These are phyloP conservation scores for Exserohilum turcica DNA, from an alignment of 2,329 filamentous ascomycete species.

Conservation along the genomic window DNA sequence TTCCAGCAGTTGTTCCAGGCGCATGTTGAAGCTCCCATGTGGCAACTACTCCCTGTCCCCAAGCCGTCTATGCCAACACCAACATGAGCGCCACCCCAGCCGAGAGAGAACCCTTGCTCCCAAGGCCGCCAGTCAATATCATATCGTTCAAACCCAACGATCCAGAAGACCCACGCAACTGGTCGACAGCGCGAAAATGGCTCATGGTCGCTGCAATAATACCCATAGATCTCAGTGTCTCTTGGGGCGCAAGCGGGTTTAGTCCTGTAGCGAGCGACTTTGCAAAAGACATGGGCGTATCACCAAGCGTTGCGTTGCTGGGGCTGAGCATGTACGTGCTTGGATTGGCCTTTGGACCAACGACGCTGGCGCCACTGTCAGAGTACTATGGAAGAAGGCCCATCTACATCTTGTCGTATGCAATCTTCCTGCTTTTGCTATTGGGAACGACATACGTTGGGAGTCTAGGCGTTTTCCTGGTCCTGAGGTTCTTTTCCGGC, in stretches of 20 bases:
- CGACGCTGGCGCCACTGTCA: constrained; percentile 43
- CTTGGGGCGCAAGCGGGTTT: constrained; percentile 56
- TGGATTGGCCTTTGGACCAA: constrained; percentile 51
- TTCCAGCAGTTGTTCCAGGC: background rate
- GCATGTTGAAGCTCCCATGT: background rate
- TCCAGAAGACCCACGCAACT: constrained; percentile 45
- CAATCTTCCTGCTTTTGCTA: constrained; percentile 51
- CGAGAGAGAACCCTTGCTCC: constrained; percentile 19
- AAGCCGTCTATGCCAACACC: background rate
- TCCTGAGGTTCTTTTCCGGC: constrained; percentile 53
- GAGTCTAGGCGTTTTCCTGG: constrained; percentile 50
- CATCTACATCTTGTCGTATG: constrained; percentile 53
- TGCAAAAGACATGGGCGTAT: constrained; percentile 49
- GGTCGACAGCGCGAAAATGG: constrained; percentile 43
- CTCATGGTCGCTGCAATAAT: constrained; percentile 44
- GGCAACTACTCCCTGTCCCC: background rate
- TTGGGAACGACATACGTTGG: constrained; percentile 52
- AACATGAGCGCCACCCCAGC: constrained; percentile 1
- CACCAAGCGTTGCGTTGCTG: constrained; percentile 50
- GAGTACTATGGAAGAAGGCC: constrained; percentile 52
- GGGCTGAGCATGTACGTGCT: constrained; percentile 56
- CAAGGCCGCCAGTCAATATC: constrained; percentile 9
- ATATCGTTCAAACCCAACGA: constrained; percentile 25
- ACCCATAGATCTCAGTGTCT: constrained; percentile 45
- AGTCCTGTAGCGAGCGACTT: constrained; percentile 53